Evolutionary conservation across 768 basidiomycete species (phyloP).

Genomic region (Russula olivacea): DNA sequence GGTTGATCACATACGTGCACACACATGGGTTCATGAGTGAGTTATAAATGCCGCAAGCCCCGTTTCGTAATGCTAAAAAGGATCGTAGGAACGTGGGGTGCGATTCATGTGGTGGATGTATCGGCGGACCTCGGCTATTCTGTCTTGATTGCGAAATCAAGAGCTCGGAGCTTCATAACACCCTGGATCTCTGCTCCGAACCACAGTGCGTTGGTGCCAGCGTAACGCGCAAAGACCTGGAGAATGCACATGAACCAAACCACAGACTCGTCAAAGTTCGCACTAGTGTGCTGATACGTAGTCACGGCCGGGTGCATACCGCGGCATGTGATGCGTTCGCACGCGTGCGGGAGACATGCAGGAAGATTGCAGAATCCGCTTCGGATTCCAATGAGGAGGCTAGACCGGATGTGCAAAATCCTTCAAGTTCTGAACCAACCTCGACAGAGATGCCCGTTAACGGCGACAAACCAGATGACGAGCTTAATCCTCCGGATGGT

Average conservation of each 20-base stretch:
- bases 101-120: slow-evolving; percentile 28
- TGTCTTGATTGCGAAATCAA: slow-evolving; percentile 32
- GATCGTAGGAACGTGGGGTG: slow-evolving; percentile 23
- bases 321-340: not conserved
- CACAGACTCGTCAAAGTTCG: slow-evolving; percentile 32
- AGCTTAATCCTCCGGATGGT: not conserved
- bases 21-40: slow-evolving; percentile 26
- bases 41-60: not conserved
- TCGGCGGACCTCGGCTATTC: slow-evolving; percentile 30
- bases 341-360: not conserved
- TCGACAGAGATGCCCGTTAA: no score
- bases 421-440: not conserved
- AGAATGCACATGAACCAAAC: slow-evolving; percentile 28
- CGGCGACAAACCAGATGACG: not conserved
- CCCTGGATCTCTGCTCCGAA: slow-evolving; percentile 31
- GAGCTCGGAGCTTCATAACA: slow-evolving; percentile 13
- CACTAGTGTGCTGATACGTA: slow-evolving; percentile 14
- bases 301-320: not conserved
- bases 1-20: slow-evolving; percentile 22
- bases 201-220: slow-evolving; percentile 25
- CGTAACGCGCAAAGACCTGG: slow-evolving; percentile 23
- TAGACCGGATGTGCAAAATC: not conserved
- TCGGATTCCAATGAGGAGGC: not conserved
- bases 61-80: not conserved
- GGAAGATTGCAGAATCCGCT: not conserved